Conservation (phyloP, 768 basidiomycete genomes). For the Tricholoma matsutake region DNA sequence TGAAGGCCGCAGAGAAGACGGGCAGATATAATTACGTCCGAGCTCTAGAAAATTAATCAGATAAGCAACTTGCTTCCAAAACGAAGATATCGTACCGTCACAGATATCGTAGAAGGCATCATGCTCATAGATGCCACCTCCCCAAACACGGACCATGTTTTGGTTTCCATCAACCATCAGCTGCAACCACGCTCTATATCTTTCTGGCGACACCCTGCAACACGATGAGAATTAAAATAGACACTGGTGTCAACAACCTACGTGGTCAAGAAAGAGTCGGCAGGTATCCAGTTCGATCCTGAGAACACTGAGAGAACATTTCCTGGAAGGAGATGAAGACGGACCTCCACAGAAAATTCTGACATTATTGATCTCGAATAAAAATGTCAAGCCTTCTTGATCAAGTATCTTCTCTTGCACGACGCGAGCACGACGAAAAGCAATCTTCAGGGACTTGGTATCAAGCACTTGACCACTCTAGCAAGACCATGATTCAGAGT, state of each 20-base stretch:
- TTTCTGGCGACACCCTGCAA: constrained; percentile 39
- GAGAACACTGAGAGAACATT: constrained; percentile 15
- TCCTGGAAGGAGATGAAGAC: constrained; percentile 8
- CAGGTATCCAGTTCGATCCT: constrained; percentile 93
- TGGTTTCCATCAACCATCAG: constrained; percentile 88
- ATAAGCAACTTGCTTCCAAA: not conserved
- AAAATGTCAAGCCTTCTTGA: constrained; percentile 76
- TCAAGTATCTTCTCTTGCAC: constrained; percentile 80
- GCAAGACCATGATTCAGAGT: not conserved
- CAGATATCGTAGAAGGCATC: constrained; percentile 84
- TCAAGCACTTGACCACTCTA: constrained; percentile 56
- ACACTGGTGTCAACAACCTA: constrained; percentile 28
- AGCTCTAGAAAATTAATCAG: constrained; percentile 42
- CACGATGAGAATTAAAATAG: not conserved
- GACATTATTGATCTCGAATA: constrained; percentile 89
- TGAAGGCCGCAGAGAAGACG: not conserved
- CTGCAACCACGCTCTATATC: constrained; percentile 81
- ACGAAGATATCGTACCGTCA: constrained; percentile 49
- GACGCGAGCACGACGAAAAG: constrained; percentile 75
- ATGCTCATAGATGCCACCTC: constrained; percentile 85
- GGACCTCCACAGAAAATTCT: constrained; percentile 84
- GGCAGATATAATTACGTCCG: constrained; percentile 43
- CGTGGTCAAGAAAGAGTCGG: constrained; percentile 87
- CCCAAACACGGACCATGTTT: constrained; percentile 92
- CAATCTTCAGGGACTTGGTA: constrained; percentile 54